Percentiles rank a stretch among this genome's conserved stretches.
Evolutionary conservation across 495 filamentous ascomycete genomes (phyloP).

Genomic region (Annulohypoxylon nitens): DNA sequence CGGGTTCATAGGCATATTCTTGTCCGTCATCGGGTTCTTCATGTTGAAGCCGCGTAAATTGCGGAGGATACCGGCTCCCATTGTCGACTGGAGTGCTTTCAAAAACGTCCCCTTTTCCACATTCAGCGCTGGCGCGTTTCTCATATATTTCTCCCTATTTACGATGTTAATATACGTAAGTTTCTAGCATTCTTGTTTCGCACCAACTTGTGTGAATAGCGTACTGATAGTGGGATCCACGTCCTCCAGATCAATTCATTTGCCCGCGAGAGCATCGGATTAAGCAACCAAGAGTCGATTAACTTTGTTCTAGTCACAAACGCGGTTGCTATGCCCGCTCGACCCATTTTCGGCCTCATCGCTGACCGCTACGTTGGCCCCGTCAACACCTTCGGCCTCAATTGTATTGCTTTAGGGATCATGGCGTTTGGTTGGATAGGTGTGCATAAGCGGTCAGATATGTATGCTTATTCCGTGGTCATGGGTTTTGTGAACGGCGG

Average conservation of each 20-base stretch:
- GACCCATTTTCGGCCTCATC: slow-evolving; percentile 54
- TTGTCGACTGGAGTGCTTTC: slow-evolving; percentile 58
- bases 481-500: slow-evolving; percentile 59
- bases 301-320: slow-evolving; percentile 58
- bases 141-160: slow-evolving; percentile 60
- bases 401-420: slow-evolving; percentile 48
- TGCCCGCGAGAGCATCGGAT: slow-evolving; percentile 55
- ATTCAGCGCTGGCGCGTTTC: slow-evolving; percentile 53
- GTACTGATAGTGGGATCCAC: not conserved
- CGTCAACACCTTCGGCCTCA: slow-evolving; percentile 54
- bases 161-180: slow-evolving; percentile 62
- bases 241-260: slow-evolving; percentile 66
- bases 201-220: not conserved
- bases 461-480: slow-evolving; percentile 59
- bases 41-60: slow-evolving; percentile 51
- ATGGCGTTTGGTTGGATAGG: slow-evolving; percentile 57
- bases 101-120: slow-evolving; percentile 52
- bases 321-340: slow-evolving; percentile 53
- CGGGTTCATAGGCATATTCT: slow-evolving; percentile 53
- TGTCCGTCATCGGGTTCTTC: slow-evolving; percentile 48
- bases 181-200: not conserved
- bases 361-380: slow-evolving; percentile 56
- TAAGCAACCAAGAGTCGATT: slow-evolving; percentile 54
- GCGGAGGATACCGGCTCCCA: slow-evolving; percentile 49
- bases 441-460: slow-evolving; percentile 48